Evolutionary conservation across 768 basidiomycete species (phyloP), one percentile per base, ranked within the genome.

Genomic region (Tulasnella sp.): DNA sequence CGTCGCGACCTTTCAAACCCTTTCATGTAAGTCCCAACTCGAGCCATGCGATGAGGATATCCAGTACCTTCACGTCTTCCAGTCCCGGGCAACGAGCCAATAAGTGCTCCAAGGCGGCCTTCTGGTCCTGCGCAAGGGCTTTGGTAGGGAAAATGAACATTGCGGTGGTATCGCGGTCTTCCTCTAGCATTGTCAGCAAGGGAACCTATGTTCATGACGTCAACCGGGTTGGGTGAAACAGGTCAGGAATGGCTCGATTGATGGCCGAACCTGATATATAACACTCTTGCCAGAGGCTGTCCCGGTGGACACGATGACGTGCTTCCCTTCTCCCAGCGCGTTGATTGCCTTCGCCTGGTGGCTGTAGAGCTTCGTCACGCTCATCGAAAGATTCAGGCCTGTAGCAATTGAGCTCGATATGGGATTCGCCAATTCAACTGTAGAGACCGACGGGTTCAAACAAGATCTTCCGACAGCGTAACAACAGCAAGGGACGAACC

Each of bases 61-160:
- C 46, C 32, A 74, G 11, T 46, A 90, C 91, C 82, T 86, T 86
- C 51, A 92, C 82, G 73, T 90, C 86, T 77, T 88, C 88, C n/a
- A 95, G 85, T 11, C 90, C 88, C 0, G 89, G 86, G 83, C 89
- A 91, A 11, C 86, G 85, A 76, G 81, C 86, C 0, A 96, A 81
- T 18, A 97, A 82, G 76, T 91, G 90, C 78, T 92, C 89, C 72
- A 96, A 83, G 0, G 92, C 90, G 4, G 85, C 84, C 80, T 87
- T 90, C 83, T 97, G 95, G 82, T 97, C 95, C 84, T 97, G 95
- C 0, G 95, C 95, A 55, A 97, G 85, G 20, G 95, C 95, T 85
- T 97, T 97, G 0, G 95, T 97, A 1, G 95, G 95, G 81, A 95
- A 97, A 46, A 97, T 88, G 82, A 94, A 92, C 51, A 97, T 88